phyloP scores from a whole-genome alignment of 2,329 filamentous ascomycete species.

The Shiraia sp. region DNA sequence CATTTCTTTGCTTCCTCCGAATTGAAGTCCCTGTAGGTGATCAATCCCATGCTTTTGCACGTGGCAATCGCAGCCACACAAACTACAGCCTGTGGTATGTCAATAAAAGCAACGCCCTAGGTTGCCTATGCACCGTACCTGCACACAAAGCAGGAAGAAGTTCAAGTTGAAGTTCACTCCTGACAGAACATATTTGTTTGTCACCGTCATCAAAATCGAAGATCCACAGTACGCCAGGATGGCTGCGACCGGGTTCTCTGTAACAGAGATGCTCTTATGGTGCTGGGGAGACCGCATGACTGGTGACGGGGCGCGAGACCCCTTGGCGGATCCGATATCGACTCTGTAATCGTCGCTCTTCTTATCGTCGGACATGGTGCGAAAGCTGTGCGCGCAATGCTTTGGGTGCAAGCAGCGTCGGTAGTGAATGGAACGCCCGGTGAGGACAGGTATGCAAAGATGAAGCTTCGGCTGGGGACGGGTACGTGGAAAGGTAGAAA shows the following conservation, averaged over 20 bases:
- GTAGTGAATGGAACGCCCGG: conserved; percentile 19
- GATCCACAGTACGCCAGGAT: conserved; percentile 90
- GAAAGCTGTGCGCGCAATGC: conserved; percentile 9
- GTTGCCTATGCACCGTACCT: conserved; percentile 64
- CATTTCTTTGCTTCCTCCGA: conserved; percentile 89
- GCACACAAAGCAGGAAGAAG: conserved; percentile 89
- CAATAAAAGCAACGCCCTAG: conserved; percentile 9
- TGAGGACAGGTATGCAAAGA: conserved; percentile 19
- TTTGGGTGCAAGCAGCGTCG: conserved; percentile 9
- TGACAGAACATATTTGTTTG: conserved; percentile 98
- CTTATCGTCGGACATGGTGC: conserved; percentile 81
- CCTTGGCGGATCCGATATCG: conserved; percentile 60
- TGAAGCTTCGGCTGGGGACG: conserved; percentile 4
- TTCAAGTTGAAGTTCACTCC: conserved; percentile 92
- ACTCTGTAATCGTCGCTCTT: conserved; percentile 79
- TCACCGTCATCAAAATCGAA: conserved; percentile 99
- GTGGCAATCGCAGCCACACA: conserved; percentile 82
- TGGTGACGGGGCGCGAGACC: conserved; percentile 48
- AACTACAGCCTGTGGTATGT: conserved; percentile 71
- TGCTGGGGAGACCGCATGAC: conserved; percentile 49
- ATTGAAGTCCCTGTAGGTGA: conserved; percentile 84
- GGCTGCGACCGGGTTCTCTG: conserved; percentile 77
- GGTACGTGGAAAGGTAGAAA: conserved; percentile 21
- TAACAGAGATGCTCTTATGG: conserved; percentile 47
- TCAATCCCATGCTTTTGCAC: conserved; percentile 80